Percentiles rank a stretch among this genome's conserved stretches.
Evolutionary conservation across 2,329 filamentous ascomycete species (phyloP).

Genomic region (Trichoderma brevicompactum): DNA sequence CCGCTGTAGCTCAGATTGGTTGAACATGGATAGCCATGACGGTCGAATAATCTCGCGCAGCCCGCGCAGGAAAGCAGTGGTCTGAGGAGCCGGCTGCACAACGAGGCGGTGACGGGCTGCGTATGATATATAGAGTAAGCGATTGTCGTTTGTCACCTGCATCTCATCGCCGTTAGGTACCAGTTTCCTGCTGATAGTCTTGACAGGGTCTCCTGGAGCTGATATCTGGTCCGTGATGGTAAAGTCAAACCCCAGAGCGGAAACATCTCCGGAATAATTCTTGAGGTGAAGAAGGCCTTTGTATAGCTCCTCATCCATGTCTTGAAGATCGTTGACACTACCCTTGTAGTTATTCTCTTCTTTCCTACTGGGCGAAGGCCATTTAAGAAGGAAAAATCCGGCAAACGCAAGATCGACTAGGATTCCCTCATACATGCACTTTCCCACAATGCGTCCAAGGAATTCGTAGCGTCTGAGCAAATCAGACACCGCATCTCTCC

Average conservation of each 20-base stretch:
- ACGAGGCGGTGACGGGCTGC: conserved; percentile 87
- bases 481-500: conserved; percentile 60
- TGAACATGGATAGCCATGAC: conserved; percentile 97
- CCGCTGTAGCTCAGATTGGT: conserved; percentile 90
- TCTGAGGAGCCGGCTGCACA: conserved; percentile 78
- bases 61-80: conserved; percentile 83
- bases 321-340: conserved; percentile 91
- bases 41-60: conserved; percentile 88
- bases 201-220: conserved; percentile 50
- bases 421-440: conserved; percentile 97
- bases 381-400: conserved; percentile 94
- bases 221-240: conserved; percentile 76
- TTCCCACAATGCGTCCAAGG: conserved; percentile 87
- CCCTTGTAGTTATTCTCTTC: conserved; percentile 78
- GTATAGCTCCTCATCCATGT: conserved; percentile 89
- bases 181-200: conserved; percentile 74
- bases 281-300: conserved; percentile 83
- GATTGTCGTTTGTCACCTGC: conserved; percentile 87
- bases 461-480: conserved; percentile 84
- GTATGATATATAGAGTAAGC: conserved; percentile 91
- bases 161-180: conserved; percentile 76
- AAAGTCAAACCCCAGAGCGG: conserved; percentile 76
- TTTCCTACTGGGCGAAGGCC: conserved; percentile 72
- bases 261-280: conserved; percentile 79
- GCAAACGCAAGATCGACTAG: conserved; percentile 92